Base-by-base conservation (phyloP, 164 flowering plant species). In the Piper longum region DNA sequence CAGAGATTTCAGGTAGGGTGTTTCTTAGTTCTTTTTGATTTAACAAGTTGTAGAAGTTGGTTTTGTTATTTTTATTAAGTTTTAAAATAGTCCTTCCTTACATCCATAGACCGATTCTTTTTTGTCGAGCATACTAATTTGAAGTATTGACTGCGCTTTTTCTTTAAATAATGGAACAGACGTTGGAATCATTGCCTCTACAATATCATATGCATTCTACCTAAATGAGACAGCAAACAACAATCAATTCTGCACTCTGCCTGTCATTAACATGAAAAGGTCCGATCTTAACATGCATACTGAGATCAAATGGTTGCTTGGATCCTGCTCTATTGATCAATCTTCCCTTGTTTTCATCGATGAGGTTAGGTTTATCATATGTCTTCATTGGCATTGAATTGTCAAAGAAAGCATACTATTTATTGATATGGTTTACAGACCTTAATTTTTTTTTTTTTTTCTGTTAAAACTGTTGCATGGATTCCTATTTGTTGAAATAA, bases 211-310 rank as follows among this genome's bases (percentile, higher is more conserved):
- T 69, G 85, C 90, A 44, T 87, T 83, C 72, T 80, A 85, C 78
- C 69, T 85, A 71, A 72, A 72, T 54, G 75, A 71, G 72, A 74
- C 79, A 56, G 26, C 44, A 8, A 66, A 73, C 17, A 68, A 52
- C 71, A 72, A 73, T 62, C 71, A 78, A 55, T 68, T 81, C 7
- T 87, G 82, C 77, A 79, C 83, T 56, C 80, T 87, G 40, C 95
- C 88, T 48, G 71, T 85, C 62, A 78, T 87, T 70, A 87, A 83
- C 73, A 79, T 83, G 84, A 85, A 74, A 68, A 69, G 95, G 68
- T 70, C 62, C 62, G 86, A 83, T 45, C 70, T 83, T 40, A 70
- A 62, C 55, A 67, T 76, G 64, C 86, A 69, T 69, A 75, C 75
- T 61, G 88, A 85, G 66, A 67, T 85, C 43, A 72, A 64, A 64